Conservation (phyloP, 805 yeast genomes). For the Debaryomyces hansenii region DNA sequence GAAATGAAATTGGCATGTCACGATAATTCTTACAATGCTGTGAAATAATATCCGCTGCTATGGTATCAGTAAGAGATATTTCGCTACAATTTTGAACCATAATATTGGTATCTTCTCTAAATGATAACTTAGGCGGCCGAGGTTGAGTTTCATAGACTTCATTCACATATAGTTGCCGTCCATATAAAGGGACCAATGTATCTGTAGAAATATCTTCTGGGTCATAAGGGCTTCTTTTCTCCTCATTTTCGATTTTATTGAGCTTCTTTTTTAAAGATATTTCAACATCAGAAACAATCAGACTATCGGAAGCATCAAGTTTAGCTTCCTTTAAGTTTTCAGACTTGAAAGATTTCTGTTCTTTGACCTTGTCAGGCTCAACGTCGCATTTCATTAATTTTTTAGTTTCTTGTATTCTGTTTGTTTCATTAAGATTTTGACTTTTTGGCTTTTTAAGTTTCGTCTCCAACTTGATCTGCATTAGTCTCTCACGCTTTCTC, state of each 20-base stretch:
- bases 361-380: conserved; percentile 6
- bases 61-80: conserved; percentile 26
- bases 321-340: neutral
- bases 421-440: neutral
- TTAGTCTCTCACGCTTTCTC: conserved; percentile 23
- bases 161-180: conserved; percentile 31
- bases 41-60: conserved; percentile 31
- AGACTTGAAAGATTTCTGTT: neutral
- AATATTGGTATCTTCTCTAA: conserved; percentile 8
- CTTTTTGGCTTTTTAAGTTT: neutral
- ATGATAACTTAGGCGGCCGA: conserved; percentile 19
- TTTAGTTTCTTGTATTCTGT: conserved; percentile 7
- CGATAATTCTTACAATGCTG: conserved; percentile 29
- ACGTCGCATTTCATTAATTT: conserved; percentile 12
- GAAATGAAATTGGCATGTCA: conserved; percentile 36
- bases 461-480: neutral
- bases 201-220: conserved; percentile 38
- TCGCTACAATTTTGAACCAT: conserved; percentile 11
- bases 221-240: conserved; percentile 32
- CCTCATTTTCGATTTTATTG: conserved; percentile 13
- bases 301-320: neutral
- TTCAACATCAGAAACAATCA: neutral
- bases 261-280: conserved; percentile 13
- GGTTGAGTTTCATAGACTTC: conserved; percentile 22
- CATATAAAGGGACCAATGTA: conserved; percentile 22